Percentiles rank a stretch among this genome's conserved stretches.
These are phyloP conservation scores for Magnusiomyces ingens DNA, from an alignment of 1,139 yeast species.

Conservation along the genomic window DNA sequence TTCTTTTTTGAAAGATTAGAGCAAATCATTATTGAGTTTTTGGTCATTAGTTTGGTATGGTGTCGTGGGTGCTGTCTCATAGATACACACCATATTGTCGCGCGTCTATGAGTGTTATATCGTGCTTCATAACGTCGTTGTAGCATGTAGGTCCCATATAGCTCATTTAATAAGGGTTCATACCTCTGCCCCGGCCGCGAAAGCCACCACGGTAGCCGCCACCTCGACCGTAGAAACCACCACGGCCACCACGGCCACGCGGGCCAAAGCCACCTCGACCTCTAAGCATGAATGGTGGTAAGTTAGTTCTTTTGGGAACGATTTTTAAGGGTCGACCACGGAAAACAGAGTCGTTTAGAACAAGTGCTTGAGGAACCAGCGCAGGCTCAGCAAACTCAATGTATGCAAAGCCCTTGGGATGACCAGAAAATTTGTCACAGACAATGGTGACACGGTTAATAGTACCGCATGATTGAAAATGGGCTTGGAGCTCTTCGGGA, in stretches of 20 bases:
- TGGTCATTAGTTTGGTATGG: too few relatives aligned
- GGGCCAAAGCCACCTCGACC: constrained; percentile 44
- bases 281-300: constrained; percentile 47
- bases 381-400: constrained; percentile 66
- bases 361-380: constrained; percentile 58
- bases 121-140: too few relatives aligned
- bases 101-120: too few relatives aligned
- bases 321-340: constrained; percentile 68
- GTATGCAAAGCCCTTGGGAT: constrained; percentile 82
- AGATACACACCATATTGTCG: too few relatives aligned
- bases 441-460: constrained; percentile 81
- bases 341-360: constrained; percentile 57
- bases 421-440: constrained; percentile 64
- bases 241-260: constrained; percentile 39
- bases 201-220: constrained; percentile 37
- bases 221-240: constrained; percentile 35
- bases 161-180: constrained; percentile 28
- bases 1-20: background rate
- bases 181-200: constrained; percentile 34
- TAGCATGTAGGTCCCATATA: too few relatives aligned
- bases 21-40: too few relatives aligned
- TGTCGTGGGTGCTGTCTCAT: too few relatives aligned
- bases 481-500: constrained; percentile 75
- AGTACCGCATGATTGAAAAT: constrained; percentile 66
- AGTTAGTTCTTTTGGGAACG: constrained; percentile 68